These are phyloP conservation scores for Gynochthodes officinalis DNA, from an alignment of 257 asterid species.

Conservation along the genomic window DNA sequence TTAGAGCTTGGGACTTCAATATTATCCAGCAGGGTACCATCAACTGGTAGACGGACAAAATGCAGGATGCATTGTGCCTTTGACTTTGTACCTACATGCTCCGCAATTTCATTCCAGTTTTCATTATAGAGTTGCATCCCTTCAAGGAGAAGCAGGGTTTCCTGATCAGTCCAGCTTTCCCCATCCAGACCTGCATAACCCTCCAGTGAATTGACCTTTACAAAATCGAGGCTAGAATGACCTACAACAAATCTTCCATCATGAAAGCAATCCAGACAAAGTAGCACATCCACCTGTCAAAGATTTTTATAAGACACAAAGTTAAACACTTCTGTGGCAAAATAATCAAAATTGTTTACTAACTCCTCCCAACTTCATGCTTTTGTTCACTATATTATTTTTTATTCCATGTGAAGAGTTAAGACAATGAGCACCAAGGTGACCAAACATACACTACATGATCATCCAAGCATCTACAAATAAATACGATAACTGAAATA, in stretches of 20 bases:
- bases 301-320: slow-evolving; percentile 28
- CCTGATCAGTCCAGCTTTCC: slow-evolving; percentile 90
- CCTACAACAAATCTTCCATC: slow-evolving; percentile 87
- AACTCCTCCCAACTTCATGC: slow-evolving; percentile 2
- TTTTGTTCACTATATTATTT: background rate
- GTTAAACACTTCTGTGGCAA: background rate
- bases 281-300: slow-evolving; percentile 68
- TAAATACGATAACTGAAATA: background rate
- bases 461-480: background rate
- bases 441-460: background rate
- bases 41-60: slow-evolving; percentile 65
- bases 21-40: slow-evolving; percentile 27
- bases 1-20: slow-evolving; percentile 47
- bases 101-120: slow-evolving; percentile 86
- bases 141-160: slow-evolving; percentile 81
- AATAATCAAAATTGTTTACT: background rate
- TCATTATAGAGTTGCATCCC: slow-evolving; percentile 79
- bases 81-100: slow-evolving; percentile 92
- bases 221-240: slow-evolving; percentile 88
- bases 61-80: slow-evolving; percentile 91
- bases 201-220: slow-evolving; percentile 61
- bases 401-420: slow-evolving; percentile 4
- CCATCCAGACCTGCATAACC: slow-evolving; percentile 70
- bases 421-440: background rate
- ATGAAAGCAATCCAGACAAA: slow-evolving; percentile 84